Conservation (phyloP, 192 early-diverging fungal genomes). For the Phycomyces blakesleeanus region DNA sequence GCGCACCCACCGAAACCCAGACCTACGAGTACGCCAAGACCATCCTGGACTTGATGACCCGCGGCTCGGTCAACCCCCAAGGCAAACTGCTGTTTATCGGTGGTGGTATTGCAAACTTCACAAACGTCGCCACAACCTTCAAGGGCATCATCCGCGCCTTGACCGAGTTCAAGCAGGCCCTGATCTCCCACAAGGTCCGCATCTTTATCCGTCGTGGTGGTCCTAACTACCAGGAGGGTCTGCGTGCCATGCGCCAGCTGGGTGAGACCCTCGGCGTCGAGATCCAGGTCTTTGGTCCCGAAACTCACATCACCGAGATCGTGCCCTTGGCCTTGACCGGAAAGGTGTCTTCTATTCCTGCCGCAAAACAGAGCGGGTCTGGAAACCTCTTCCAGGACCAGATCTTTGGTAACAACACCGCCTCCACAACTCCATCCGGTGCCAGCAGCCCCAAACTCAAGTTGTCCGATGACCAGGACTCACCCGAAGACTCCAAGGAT, state of each 20-base stretch:
- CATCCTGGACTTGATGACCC: conserved; percentile 97
- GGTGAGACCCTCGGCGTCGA: conserved; percentile 92
- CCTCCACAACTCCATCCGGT: conserved; percentile 21
- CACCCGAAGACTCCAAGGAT: conserved; percentile 42
- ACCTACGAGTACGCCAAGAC: conserved; percentile 99
- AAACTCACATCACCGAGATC: conserved; percentile 98
- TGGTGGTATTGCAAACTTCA: conserved; percentile 99
- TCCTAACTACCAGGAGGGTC: conserved; percentile 99
- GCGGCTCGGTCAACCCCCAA: conserved; percentile 70
- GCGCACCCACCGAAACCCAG: conserved; percentile 97
- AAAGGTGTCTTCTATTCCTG: conserved; percentile 43
- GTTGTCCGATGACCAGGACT: conserved; percentile 45
- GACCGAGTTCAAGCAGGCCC: conserved; percentile 83
- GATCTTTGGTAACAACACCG: conserved; percentile 47
- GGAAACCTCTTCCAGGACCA: conserved; percentile 61
- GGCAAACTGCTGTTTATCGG: conserved; percentile 98
- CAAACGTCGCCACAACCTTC: conserved; percentile 98
- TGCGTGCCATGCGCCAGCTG: conserved; percentile 88
- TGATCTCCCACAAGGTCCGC: conserved; percentile 85
- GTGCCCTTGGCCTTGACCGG: conserved; percentile 88
- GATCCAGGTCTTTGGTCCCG: conserved; percentile 94
- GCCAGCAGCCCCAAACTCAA: conserved; percentile 33
- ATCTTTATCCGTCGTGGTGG: conserved; percentile 97
- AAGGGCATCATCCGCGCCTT: conserved; percentile 97
- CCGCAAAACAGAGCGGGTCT: conserved; percentile 40